Conservation (phyloP, 2,329 filamentous ascomycete species). For the Exophiala dermatitidis region DNA sequence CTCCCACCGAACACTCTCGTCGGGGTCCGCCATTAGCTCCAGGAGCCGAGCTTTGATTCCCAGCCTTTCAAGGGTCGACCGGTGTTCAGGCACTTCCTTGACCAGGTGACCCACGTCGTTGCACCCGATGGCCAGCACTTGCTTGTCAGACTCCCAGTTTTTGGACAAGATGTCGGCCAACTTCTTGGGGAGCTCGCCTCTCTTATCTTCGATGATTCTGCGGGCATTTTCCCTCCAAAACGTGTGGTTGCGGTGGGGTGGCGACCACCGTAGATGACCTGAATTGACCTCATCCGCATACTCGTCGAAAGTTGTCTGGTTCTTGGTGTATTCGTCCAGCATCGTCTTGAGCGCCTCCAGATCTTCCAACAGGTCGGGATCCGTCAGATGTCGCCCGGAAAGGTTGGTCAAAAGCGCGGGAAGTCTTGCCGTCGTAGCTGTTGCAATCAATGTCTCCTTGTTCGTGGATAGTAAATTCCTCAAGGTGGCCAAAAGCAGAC, state of each 20-base stretch:
- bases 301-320: constrained; percentile 59
- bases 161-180: constrained; percentile 78
- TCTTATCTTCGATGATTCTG: constrained; percentile 75
- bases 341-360: constrained; percentile 51
- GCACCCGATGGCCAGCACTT: constrained; percentile 83
- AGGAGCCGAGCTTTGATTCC: constrained; percentile 82
- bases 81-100: constrained; percentile 79
- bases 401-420: constrained; percentile 56
- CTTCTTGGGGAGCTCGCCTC: constrained; percentile 69
- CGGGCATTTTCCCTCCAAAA: constrained; percentile 92
- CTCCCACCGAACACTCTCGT: constrained; percentile 88
- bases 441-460: constrained; percentile 64
- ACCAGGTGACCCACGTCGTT: constrained; percentile 87
- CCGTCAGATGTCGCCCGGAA: constrained; percentile 45
- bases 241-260: constrained; percentile 73
- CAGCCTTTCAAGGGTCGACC: constrained; percentile 70
- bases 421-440: constrained; percentile 77
- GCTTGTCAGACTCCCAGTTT: constrained; percentile 76
- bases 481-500: constrained; percentile 80
- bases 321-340: constrained; percentile 75
- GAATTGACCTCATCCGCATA: constrained; percentile 76
- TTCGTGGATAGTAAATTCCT: constrained; percentile 75
- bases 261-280: constrained; percentile 86
- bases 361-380: constrained; percentile 45
- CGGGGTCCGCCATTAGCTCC: constrained; percentile 84